Base-by-base conservation (phyloP, 352 stramenopile species). In the Thalassiosira hispida region DNA sequence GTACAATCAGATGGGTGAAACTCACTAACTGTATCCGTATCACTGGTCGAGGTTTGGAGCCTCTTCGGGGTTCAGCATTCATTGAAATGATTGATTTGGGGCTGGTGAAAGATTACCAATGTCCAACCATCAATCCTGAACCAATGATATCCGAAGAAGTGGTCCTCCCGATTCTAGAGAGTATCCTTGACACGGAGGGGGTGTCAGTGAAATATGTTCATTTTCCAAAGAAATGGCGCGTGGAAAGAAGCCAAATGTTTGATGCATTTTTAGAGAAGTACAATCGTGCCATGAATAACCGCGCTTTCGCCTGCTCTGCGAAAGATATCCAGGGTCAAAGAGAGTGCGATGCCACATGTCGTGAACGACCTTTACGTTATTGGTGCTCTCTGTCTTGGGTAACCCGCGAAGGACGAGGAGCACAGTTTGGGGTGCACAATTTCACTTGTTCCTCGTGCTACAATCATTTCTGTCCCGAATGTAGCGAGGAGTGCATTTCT, bases 211-310 rank as follows among this genome's bases (percentile, higher is more conserved):
- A 38, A 38, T 35, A 31, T 29, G 25, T 62, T 4, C 2, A 38
- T 18, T 62, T 62, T 12, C 52, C 18, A 6, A 29, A 62, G 18
- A 62, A 6, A 31, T 62, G 52, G 52, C 52, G 33, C 16, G 52
- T 35, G 7, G n/a, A 29, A 35, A n/a, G 16, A 62, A 35, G 31
- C 8, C 31, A 38, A 8, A 3, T 38, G 31, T 38, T 38, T 38
- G 31, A 8, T 38, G 8, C 3, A 38, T 38, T 38, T 38, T 38
- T 38, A 38, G 3, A 38, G 8, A 38, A 38, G 8, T 38, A 38
- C 31, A 38, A 38, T 8, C 3, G 31, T 38, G 31, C 31, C 31
- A 38, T 38, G 31, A 8, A 8, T 3, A 8, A 3, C 8, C 3
- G 31, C 8, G 8, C 31, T 38, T 38, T 38, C 8, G 8, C 31